Percentiles rank a stretch among this genome's conserved stretches.
Conservation (phyloP, 2,329 filamentous ascomycete species). For the Hymenoscyphus salicellus region DNA sequence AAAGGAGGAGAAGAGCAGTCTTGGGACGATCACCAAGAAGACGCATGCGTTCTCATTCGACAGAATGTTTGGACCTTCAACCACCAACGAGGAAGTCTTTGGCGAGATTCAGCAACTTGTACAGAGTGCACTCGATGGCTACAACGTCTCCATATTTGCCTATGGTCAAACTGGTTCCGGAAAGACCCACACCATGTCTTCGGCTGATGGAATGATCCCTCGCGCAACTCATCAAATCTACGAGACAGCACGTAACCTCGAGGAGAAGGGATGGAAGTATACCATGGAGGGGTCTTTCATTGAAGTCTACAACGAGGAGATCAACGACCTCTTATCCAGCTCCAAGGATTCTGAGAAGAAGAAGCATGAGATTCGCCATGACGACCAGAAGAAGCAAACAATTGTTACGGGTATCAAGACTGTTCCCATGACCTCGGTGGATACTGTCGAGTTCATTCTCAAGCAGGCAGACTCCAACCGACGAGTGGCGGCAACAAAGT, state of each 20-base stretch:
- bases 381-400: slow-evolving; percentile 77
- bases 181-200: slow-evolving; percentile 96
- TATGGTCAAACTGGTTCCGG: slow-evolving; percentile 97
- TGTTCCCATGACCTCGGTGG: slow-evolving; percentile 73
- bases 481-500: slow-evolving; percentile 92
- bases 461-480: slow-evolving; percentile 79
- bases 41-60: slow-evolving; percentile 88
- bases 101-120: slow-evolving; percentile 96
- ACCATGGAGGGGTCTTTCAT: slow-evolving; percentile 93
- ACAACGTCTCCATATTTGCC: slow-evolving; percentile 98
- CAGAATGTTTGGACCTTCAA: slow-evolving; percentile 77
- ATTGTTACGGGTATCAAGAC: slow-evolving; percentile 76
- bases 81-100: slow-evolving; percentile 83
- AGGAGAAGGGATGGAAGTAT: slow-evolving; percentile 92
- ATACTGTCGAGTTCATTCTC: slow-evolving; percentile 77
- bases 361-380: slow-evolving; percentile 87
- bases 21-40: slow-evolving; percentile 73
- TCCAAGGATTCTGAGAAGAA: slow-evolving; percentile 71
- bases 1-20: slow-evolving; percentile 76
- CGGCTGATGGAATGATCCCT: slow-evolving; percentile 89
- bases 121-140: slow-evolving; percentile 92
- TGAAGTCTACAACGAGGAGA: slow-evolving; percentile 96
- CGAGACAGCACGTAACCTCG: slow-evolving; percentile 74
- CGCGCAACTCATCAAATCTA: slow-evolving; percentile 92
- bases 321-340: slow-evolving; percentile 81